Evolutionary conservation across 31 red algal species (phyloP), one percentile per base, ranked within the genome.

Genomic region (Endocladia muricata): DNA sequence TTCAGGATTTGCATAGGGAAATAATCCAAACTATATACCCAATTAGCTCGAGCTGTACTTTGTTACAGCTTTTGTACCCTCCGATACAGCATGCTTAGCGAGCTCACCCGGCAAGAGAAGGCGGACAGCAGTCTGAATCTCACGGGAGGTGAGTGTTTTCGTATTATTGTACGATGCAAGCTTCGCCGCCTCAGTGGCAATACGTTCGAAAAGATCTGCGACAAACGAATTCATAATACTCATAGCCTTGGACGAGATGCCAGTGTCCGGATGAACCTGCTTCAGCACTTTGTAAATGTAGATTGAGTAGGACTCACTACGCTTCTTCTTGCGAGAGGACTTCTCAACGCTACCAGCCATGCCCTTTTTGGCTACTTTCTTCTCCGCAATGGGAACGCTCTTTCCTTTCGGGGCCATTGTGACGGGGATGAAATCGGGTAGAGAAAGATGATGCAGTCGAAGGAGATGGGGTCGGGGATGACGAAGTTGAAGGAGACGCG

Each of bases 281-380:
- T 99, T 99, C 76, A 99, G 59, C 58, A 99, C 96, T 78, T 99
- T 99, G 85, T 99, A 99, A 75, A 99, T 99, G 93, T 99, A 99
- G 76, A 95, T 93, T 61, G 86, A 88, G 81, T 99, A 99, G 6
- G 92, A 88, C 63, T 99, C 96, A 23, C 61, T 85, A 17, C 96
- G 78, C 92, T 95, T 99, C 92, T 91, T 94, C 79, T 81, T 95
- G 23, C 66, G 69, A 40, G 73, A 91, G 51, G 90, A 76, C 69
- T 58, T 88, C 52, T 97, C 79, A 21, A 86, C 76, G 42, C 73
- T 77, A 42, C 61, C 82, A 35, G 90, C 61, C 36, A 94, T 79
- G 33, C 84, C 81, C 30, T 88, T 86, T 78, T 97, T 97, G 41
- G 94, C 88, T 5, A 97, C 84, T 82, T 98, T 98, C 78, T 98